Base-by-base conservation (phyloP, 306 rosid species). In the Gleditsia sinensis region DNA sequence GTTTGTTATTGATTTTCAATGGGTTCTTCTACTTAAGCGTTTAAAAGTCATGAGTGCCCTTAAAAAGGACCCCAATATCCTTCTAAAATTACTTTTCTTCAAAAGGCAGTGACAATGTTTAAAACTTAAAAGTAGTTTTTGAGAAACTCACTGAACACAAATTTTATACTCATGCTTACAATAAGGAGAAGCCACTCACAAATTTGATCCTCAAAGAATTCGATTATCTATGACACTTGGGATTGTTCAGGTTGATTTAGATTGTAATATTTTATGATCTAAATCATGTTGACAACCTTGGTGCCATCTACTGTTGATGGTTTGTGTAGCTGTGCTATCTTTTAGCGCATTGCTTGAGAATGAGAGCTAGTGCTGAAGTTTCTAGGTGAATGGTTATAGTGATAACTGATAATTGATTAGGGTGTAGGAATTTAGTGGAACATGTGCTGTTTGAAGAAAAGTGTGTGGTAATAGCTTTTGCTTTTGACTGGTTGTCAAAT, bases 291-390 rank as follows among this genome's bases (percentile, higher is more conserved):
- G 8, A 27, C 3, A n/a, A 55, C 4, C 20, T n/a, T 55, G 34
- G 19, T 55, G 23, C 63, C 27, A 57, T 57, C 30, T 57, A 57
- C 37, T 57, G 63, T 34, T 57, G 63, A 57, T 57, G 37, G 28
- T 57, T 17, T 33, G 33, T 28, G 63, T 57, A 28, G 21, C 39
- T 12, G 20, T 27, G 62, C 27, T 48, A 19, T 48, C 23, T 48
- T 9, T 48, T n/a, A n/a, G 10, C 17, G 54, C 54, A 14, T 48
- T 28, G 39, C 37, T 28, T n/a, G n/a, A n/a, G n/a, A n/a, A n/a
- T n/a, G n/a, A n/a, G n/a, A n/a, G n/a, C n/a, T n/a, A n/a, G n/a
- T n/a, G n/a, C n/a, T n/a, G n/a, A n/a, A n/a, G n/a, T n/a, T n/a
- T n/a, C n/a, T n/a, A n/a, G n/a, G n/a, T n/a, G n/a, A n/a, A n/a